phyloP scores from a whole-genome alignment of 148 eudicot genomes.

The Cornus controversa region DNA sequence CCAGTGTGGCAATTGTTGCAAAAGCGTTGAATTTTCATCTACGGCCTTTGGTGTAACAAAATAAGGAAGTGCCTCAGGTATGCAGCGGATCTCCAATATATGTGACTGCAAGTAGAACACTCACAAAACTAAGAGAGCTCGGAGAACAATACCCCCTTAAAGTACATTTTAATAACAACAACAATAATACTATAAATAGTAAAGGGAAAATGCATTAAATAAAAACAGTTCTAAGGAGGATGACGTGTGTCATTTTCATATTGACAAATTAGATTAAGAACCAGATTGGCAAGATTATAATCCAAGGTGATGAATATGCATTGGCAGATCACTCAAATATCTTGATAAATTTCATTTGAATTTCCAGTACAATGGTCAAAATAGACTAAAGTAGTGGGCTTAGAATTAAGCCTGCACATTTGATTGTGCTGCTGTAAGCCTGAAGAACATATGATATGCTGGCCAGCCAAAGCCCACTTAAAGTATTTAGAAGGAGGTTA shows the following conservation, averaged over 20 bases:
- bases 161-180: not conserved
- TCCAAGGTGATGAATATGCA: not conserved
- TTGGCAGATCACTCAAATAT: not conserved
- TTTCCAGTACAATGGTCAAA: too few relatives aligned
- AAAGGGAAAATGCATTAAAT: not conserved
- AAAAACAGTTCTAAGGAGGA: not conserved
- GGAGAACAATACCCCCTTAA: not conserved
- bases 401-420: too few relatives aligned
- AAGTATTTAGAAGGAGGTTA: too few relatives aligned
- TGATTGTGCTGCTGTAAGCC: too few relatives aligned
- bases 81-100: conserved; percentile 84
- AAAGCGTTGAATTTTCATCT: conserved; percentile 81
- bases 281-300: not conserved
- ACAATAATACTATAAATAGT: not conserved
- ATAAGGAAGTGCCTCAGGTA: conserved; percentile 90
- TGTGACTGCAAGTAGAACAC: conserved; percentile 54
- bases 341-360: not conserved
- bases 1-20: conserved; percentile 99
- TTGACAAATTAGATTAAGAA: not conserved
- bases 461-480: too few relatives aligned
- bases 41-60: conserved; percentile 94
- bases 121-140: not conserved
- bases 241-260: not conserved
- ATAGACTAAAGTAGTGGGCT: too few relatives aligned
- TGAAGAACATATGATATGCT: too few relatives aligned